phyloP scores from a whole-genome alignment of 2,329 filamentous ascomycete species.

The Aspergillus costaricaensis region DNA sequence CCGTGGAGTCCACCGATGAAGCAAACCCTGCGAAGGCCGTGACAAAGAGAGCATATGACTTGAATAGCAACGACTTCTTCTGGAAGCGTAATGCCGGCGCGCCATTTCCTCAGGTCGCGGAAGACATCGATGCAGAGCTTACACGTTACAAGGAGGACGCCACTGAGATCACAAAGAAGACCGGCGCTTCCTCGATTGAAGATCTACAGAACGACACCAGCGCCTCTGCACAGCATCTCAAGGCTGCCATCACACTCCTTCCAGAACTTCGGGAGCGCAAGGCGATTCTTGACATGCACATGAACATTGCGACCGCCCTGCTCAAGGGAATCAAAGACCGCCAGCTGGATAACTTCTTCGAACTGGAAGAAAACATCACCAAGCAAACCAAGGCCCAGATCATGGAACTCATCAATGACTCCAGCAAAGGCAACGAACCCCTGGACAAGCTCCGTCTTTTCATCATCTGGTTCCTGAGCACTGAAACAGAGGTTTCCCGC shows the following conservation, averaged over 20 bases:
- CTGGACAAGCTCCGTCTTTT: slow-evolving; percentile 90
- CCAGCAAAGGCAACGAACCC: slow-evolving; percentile 78
- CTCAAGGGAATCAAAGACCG: slow-evolving; percentile 87
- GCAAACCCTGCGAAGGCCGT: slow-evolving; percentile 70
- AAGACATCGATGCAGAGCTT: slow-evolving; percentile 91
- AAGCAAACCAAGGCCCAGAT: slow-evolving; percentile 91
- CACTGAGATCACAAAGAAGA: slow-evolving; percentile 91
- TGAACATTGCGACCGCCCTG: slow-evolving; percentile 89
- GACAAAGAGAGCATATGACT: slow-evolving; percentile 87
- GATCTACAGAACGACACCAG: slow-evolving; percentile 88
- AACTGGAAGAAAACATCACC: slow-evolving; percentile 87
- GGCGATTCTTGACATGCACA: slow-evolving; percentile 93
- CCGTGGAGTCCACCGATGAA: slow-evolving; percentile 84
- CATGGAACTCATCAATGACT: slow-evolving; percentile 79
- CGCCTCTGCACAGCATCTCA: slow-evolving; percentile 88
- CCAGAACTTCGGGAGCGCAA: slow-evolving; percentile 93
- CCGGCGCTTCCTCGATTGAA: slow-evolving; percentile 87
- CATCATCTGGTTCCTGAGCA: slow-evolving; percentile 95
- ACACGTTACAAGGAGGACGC: slow-evolving; percentile 95
- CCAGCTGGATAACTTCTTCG: slow-evolving; percentile 93
- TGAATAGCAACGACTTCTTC: slow-evolving; percentile 90
- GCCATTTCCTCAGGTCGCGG: slow-evolving; percentile 93
- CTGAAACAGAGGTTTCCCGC: slow-evolving; percentile 81
- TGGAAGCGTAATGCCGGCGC: slow-evolving; percentile 89
- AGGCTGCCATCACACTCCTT: slow-evolving; percentile 88